Percentiles rank a stretch among this genome's conserved stretches.
Evolutionary conservation across 2,329 filamentous ascomycete species (phyloP).

Genomic region (Pestalotiopsis sp.): DNA sequence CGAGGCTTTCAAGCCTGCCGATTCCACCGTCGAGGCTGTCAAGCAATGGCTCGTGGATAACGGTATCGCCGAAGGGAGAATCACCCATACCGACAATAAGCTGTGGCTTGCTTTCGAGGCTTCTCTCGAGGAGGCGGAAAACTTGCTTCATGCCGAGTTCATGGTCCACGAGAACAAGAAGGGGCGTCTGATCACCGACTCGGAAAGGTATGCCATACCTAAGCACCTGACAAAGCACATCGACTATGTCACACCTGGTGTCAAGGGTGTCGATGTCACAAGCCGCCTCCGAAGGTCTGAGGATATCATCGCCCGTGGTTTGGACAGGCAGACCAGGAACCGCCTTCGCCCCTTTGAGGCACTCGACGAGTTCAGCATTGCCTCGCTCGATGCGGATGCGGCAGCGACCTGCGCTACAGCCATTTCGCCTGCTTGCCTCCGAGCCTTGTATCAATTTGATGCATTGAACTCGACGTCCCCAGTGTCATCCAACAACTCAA

Average conservation of each 20-base stretch:
- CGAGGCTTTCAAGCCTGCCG: constrained; percentile 3
- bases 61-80: constrained; percentile 4
- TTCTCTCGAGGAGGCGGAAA: constrained; percentile 31
- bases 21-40: constrained; percentile 4
- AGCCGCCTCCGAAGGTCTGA: background rate
- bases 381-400: background rate
- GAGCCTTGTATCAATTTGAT: constrained; percentile 8
- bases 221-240: constrained; percentile 25
- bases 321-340: background rate
- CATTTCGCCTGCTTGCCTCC: constrained; percentile 5
- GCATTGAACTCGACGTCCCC: constrained; percentile 20
- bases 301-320: background rate
- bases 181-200: constrained; percentile 2
- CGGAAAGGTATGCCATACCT: constrained; percentile 25
- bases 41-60: constrained; percentile 8
- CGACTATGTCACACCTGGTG: constrained; percentile 28
- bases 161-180: constrained; percentile 9
- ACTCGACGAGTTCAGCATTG: background rate
- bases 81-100: constrained; percentile 8
- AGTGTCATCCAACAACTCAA: constrained; percentile 22
- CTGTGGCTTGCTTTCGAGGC: constrained; percentile 9
- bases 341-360: background rate
- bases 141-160: constrained; percentile 33
- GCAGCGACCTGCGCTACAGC: background rate
- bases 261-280: constrained; percentile 10